A percentile compares a stretch with the other conserved stretches of the same genome.
phyloP scores from a whole-genome alignment of 768 basidiomycete genomes.

The Phlegmacium glaucopus region DNA sequence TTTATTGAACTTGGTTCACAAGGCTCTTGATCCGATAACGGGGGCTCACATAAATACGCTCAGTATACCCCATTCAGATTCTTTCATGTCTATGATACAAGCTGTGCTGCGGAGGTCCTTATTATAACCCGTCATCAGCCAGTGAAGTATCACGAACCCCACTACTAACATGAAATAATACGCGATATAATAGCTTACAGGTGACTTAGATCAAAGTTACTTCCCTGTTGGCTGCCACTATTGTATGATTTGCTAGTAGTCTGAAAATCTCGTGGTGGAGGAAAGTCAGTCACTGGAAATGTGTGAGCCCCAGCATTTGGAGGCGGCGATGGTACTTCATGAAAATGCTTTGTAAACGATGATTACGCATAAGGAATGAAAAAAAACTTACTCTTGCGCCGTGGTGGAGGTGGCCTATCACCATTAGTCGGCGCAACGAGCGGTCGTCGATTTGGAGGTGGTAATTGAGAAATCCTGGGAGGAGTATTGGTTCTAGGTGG shows the following conservation, averaged over 20 bases:
- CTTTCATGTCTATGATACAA: too few relatives aligned
- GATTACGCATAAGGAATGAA: slow-evolving; percentile 5
- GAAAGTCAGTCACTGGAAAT: slow-evolving; percentile 78
- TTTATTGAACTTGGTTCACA: too few relatives aligned
- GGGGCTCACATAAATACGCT: too few relatives aligned
- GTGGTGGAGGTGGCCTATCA: slow-evolving; percentile 32
- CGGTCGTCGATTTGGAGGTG: slow-evolving; percentile 20
- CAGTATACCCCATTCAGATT: too few relatives aligned
- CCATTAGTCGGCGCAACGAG: slow-evolving; percentile 16
- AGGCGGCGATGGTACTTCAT: slow-evolving; percentile 45
- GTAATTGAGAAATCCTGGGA: slow-evolving; percentile 12
- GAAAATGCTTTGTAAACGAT: slow-evolving; percentile 10
- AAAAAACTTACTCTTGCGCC: slow-evolving; percentile 47
- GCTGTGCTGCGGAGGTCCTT: too few relatives aligned
- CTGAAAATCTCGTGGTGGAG: slow-evolving; percentile 67
- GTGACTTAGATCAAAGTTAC: slow-evolving; percentile 57
- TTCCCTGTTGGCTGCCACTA: slow-evolving; percentile 66
- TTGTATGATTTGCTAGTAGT: slow-evolving; percentile 50
- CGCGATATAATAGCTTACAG: slow-evolving; percentile 23
- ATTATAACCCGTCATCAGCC: too few relatives aligned
- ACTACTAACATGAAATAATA: too few relatives aligned
- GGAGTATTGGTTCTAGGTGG: slow-evolving; percentile 15
- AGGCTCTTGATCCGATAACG: too few relatives aligned
- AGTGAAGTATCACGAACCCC: too few relatives aligned
- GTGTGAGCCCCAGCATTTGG: slow-evolving; percentile 65